Evolutionary conservation across 1,284 basidiomycete species (phyloP), one percentile per base, ranked within the genome.

Genomic region (Pseudozyma hubeiensis): DNA sequence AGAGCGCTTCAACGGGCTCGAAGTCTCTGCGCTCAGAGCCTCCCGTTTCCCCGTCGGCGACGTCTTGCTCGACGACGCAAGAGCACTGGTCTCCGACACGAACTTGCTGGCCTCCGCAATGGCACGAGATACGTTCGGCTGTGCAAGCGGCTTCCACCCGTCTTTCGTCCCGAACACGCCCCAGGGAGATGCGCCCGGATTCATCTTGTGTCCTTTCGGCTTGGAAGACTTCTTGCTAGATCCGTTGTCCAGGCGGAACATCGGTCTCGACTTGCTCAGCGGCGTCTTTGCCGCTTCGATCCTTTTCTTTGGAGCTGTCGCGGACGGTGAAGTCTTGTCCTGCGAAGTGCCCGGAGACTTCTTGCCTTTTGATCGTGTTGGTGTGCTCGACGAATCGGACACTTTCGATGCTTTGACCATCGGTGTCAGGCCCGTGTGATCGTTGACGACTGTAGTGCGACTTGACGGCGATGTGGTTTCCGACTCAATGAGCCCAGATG

Each of bases 241-340:
- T n/a, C 71, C 66, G 0, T 47, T 74, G 33, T 74, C 71, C n/a
- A 74, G 66, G 4, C 71, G 45, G 53, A 74, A 74, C 58, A 69
- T 65, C 6, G 71, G 71, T 51, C 66, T 48, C n/a, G 71, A 74
- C 44, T 66, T 69, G 56, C 8, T 53, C 11, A 69, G 56, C 2
- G 71, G 71, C 29, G 71, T 74, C 56, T 60, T 58, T 14, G 31
- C n/a, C 0, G 53, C n/a, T 7, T 74, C 66, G 7, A 0, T 17
- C 16, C 44, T 46, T 47, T 61, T 64, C 61, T 64, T 61, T 30
- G 48, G 29, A 1, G 57, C 62, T 4, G 64, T 57, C 3, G 60
- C 41, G 11, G 52, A 53, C 2, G 59, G 50, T 2, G 60, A 59
- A 1, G 31, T 19, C 57, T 53, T 60, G 14, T 31, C 1, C 5